Conservation (phyloP, 352 stramenopile genomes). For the Pythium oligandrum region DNA sequence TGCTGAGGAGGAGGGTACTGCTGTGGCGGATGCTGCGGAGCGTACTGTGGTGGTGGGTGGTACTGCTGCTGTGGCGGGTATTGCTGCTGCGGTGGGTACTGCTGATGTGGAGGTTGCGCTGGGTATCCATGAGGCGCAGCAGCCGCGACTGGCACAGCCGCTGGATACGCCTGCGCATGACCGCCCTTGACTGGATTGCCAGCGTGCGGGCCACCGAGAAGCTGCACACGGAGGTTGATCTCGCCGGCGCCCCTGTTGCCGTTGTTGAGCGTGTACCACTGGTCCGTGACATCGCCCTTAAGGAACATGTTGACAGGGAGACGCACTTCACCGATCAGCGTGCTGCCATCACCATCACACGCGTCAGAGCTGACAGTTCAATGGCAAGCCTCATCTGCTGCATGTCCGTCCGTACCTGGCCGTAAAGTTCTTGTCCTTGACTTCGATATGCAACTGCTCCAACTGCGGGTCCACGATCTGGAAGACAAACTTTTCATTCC, state of each 20-base stretch:
- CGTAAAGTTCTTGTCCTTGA: constrained; percentile 86
- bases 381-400: too few species aligned
- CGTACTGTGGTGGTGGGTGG: constrained; percentile 8
- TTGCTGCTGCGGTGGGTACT: not conserved
- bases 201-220: constrained; percentile 20
- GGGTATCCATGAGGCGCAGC: constrained; percentile 13
- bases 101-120: constrained; percentile 16
- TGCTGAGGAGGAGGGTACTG: constrained; percentile 6
- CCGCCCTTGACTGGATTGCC: not conserved
- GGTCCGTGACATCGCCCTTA: constrained; percentile 54
- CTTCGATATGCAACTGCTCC: constrained; percentile 66
- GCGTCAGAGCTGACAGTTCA: too few species aligned
- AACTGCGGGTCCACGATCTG: constrained; percentile 64
- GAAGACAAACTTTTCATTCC: constrained; percentile 84
- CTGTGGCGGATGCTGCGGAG: not conserved
- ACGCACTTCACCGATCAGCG: constrained; percentile 66
- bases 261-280: constrained; percentile 82
- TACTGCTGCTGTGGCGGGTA: constrained; percentile 2
- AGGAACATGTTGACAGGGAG: constrained; percentile 76
- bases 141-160: constrained; percentile 1
- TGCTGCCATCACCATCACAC: constrained; percentile 18
- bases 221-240: constrained; percentile 80
- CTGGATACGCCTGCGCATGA: not conserved
- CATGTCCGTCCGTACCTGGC: constrained; percentile 21
- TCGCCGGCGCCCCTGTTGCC: constrained; percentile 50